Percentiles rank a stretch among this genome's conserved stretches.
These are phyloP conservation scores for Triticum aestivum DNA, from an alignment of 176 grass and related monocot species.

Conservation along the genomic window IWGSC_CS_RefSeq_v2.1 NC_057810.1:725047811-725048310, in stretches of 20 bases:
- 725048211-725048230: constrained; percentile 41
- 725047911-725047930: too few relatives aligned
- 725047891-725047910: too few relatives aligned
- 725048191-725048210: constrained; percentile 91
- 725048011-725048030: background rate
- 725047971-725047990: too few relatives aligned
- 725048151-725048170: background rate
- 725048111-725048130: background rate
- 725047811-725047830: too few relatives aligned
- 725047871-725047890: too few relatives aligned
- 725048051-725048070: constrained; percentile 85
- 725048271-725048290: background rate
- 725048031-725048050: constrained; percentile 38
- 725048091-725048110: background rate
- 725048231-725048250: background rate
- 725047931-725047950: too few relatives aligned
- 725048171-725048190: constrained; percentile 48
- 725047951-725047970: too few relatives aligned
- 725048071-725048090: constrained; percentile 29
- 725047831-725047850: too few relatives aligned
- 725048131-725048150: background rate
- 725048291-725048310: background rate
- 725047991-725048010: too few relatives aligned
- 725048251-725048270: background rate
- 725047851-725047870: too few relatives aligned